Percentiles rank a stretch among this genome's conserved stretches.
Conservation (phyloP, 1,284 basidiomycete species). For the Pisolithus thermaeus region DNA sequence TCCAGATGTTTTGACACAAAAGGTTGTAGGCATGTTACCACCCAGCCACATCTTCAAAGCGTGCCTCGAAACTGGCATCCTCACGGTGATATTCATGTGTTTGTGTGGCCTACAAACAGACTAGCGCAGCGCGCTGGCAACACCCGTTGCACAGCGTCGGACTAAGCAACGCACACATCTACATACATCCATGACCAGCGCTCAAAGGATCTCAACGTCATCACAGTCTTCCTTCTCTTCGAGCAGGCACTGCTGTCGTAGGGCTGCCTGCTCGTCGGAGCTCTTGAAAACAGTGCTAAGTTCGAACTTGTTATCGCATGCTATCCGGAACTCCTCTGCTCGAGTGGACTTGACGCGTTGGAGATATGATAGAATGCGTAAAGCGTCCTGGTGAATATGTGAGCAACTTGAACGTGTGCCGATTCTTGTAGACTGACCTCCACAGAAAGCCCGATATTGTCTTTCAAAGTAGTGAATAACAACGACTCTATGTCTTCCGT, state of each 20-base stretch:
- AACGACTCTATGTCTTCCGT: slow-evolving; percentile 54
- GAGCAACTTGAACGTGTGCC: background rate
- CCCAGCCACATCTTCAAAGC: too few relatives aligned
- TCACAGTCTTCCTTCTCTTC: slow-evolving; percentile 18
- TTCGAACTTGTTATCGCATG: slow-evolving; percentile 48
- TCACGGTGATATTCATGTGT: too few relatives aligned
- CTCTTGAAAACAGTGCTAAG: slow-evolving; percentile 63
- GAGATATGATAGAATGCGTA: slow-evolving; percentile 44
- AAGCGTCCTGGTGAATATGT: slow-evolving; percentile 37
- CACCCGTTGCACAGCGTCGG: background rate
- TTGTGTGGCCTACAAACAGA: too few relatives aligned
- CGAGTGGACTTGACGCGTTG: slow-evolving; percentile 43
- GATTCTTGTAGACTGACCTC: slow-evolving; percentile 36
- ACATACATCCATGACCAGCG: background rate
- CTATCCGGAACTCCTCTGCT: slow-evolving; percentile 51
- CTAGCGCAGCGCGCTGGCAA: too few relatives aligned
- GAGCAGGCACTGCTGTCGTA: slow-evolving; percentile 17
- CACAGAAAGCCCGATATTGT: slow-evolving; percentile 42
- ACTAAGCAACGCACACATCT: background rate
- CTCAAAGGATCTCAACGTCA: slow-evolving; percentile 15
- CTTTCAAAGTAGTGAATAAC: slow-evolving; percentile 46
- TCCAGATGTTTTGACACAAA: too few relatives aligned
- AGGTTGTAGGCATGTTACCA: too few relatives aligned
- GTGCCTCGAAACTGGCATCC: too few relatives aligned
- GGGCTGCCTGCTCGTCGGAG: slow-evolving; percentile 36